Conservation (phyloP, 75 land plant genomes). For the Cunninghamia lanceolata region DNA sequence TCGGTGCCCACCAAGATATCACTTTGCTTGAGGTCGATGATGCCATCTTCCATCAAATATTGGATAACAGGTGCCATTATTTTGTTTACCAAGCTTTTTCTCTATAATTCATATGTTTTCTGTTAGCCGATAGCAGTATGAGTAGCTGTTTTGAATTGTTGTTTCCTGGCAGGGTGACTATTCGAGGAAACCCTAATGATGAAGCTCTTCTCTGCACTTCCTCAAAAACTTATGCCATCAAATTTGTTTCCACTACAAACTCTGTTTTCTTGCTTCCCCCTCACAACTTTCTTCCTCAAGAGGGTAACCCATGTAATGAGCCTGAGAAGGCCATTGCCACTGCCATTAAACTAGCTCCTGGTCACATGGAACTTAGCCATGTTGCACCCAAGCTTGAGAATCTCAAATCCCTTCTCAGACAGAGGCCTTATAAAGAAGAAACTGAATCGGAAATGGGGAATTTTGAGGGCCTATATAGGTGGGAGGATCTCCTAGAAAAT, state of each 20-base stretch:
- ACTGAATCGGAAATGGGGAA: slow-evolving; percentile 21
- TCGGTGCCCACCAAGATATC: slow-evolving; percentile 69
- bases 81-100: neutral
- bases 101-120: neutral
- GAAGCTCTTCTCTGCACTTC: slow-evolving; percentile 94
- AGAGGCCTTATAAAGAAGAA: slow-evolving; percentile 56
- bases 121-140: too few relatives aligned
- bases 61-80: slow-evolving; percentile 49
- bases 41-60: slow-evolving; percentile 56
- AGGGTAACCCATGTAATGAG: neutral
- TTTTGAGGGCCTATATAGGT: slow-evolving; percentile 50
- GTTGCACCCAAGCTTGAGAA: slow-evolving; percentile 78
- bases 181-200: slow-evolving; percentile 72
- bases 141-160: neutral
- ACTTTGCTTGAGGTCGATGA: slow-evolving; percentile 89
- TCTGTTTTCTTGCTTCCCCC: slow-evolving; percentile 87
- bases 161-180: slow-evolving; percentile 40
- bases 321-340: slow-evolving; percentile 19
- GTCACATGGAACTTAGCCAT: slow-evolving; percentile 78
- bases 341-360: slow-evolving; percentile 61
- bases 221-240: slow-evolving; percentile 73
- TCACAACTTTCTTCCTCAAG: slow-evolving; percentile 4
- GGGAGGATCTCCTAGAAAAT: slow-evolving; percentile 61
- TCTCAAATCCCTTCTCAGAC: slow-evolving; percentile 53
- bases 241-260: slow-evolving; percentile 92